Evolutionary conservation across 345 rosid species (phyloP).

Genomic region (Cardamine occulta): DNA sequence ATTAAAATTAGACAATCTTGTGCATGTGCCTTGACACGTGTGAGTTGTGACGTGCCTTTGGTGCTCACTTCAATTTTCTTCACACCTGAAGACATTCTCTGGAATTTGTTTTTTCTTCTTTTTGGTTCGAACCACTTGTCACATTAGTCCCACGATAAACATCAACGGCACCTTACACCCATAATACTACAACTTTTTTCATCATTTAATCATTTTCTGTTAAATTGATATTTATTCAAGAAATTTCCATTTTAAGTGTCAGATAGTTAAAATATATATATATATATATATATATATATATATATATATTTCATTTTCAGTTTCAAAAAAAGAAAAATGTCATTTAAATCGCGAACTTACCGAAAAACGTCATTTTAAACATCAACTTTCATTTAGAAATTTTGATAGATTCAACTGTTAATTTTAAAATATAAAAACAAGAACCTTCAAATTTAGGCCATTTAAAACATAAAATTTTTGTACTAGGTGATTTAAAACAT

Average conservation of each 20-base stretch:
- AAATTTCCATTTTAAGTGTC: neutral
- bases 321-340: too few relatives aligned
- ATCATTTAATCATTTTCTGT: constrained; percentile 1
- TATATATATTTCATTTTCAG: neutral
- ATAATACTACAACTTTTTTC: neutral
- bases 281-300: neutral
- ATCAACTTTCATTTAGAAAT: too few relatives aligned
- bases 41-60: neutral
- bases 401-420: too few relatives aligned
- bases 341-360: too few relatives aligned
- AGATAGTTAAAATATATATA: neutral
- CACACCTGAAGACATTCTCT: constrained; percentile 26
- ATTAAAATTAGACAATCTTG: constrained; percentile 19
- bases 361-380: too few relatives aligned
- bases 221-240: neutral
- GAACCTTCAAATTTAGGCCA: too few relatives aligned
- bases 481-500: too few relatives aligned
- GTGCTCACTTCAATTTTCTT: constrained; percentile 1
- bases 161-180: constrained; percentile 10
- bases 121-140: constrained; percentile 30
- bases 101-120: neutral
- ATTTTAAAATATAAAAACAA: too few relatives aligned
- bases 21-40: constrained; percentile 32
- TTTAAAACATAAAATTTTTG: too few relatives aligned
- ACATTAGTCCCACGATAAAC: constrained; percentile 18